These are phyloP conservation scores for Mucor irregularis DNA, from an alignment of 371 early-diverging fungal genomes.

Conservation along the genomic window DNA sequence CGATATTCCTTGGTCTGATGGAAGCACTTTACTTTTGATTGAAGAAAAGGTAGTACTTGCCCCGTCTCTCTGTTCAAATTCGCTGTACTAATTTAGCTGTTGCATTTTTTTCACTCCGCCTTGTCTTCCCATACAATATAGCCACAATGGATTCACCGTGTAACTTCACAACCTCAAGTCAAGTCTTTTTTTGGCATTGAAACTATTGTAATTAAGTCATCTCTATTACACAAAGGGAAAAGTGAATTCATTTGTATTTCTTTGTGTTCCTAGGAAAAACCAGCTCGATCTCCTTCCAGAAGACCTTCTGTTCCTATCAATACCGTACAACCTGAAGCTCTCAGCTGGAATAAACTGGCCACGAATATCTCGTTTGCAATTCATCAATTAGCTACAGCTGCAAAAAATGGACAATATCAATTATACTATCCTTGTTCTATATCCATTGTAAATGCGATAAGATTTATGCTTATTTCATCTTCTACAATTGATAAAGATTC, in stretches of 20 bases:
- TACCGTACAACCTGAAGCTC: constrained; percentile 24
- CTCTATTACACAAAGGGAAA: no score
- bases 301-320: constrained; percentile 21
- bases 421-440: constrained; percentile 56
- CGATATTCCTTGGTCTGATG: constrained; percentile 17
- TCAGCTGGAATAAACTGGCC: constrained; percentile 66
- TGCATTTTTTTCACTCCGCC: not conserved
- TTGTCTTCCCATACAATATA: constrained; percentile 2
- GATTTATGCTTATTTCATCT: constrained; percentile 80
- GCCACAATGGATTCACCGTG: constrained; percentile 56
- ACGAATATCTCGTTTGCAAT: constrained; percentile 65
- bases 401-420: constrained; percentile 42
- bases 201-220: not conserved
- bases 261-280: not conserved
- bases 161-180: constrained; percentile 54
- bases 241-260: not conserved
- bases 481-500: constrained; percentile 67
- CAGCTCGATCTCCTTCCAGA: constrained; percentile 28
- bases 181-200: constrained; percentile 7
- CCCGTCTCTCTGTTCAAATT: no score
- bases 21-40: constrained; percentile 9
- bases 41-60: constrained; percentile 6
- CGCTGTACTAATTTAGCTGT: not conserved
- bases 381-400: constrained; percentile 65
- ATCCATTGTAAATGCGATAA: constrained; percentile 75